Base-by-base conservation (phyloP, 2,329 filamentous ascomycete species). In the Epichloe baconii region DNA sequence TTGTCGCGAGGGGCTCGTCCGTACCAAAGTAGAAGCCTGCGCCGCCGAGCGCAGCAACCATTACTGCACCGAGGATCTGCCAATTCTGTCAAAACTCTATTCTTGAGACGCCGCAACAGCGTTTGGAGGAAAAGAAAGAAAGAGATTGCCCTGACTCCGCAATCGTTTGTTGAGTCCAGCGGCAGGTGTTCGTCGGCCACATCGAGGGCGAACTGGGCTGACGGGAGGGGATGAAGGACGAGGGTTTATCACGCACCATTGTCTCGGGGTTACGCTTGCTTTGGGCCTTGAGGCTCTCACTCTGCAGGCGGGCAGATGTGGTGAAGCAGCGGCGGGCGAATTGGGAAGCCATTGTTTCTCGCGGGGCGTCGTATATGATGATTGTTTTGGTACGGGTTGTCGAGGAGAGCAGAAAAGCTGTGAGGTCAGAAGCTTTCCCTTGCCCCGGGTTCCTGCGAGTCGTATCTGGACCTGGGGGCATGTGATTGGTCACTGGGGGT, bases 1-100 rank as follows among this genome's bases (percentile, higher is more conserved):
- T 31, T 31, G 31, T 31, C 31, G 31, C 31, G 17, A 15, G 35
- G 38, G 5, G 11, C 21, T 43, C n/a, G 37, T 35, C 10, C 66
- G 66, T 78, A 87, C 85, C 85, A 63, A 93, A 87, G 74, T 90
- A 88, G 82, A 83, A 95, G 67, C 91, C 91, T 59, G 88, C 91
- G 62, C 93, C 82, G 64, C 83, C 83, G 65, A 96, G 86, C 62
- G 88, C 86, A 68, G 84, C 83, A 62, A 85, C 83, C 88, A 97
- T 95, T 68, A 97, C 83, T 65, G 82, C 87, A 57, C 90, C 80
- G 59, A 98, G 85, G 65, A 97, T 82, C 93, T 97, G 17, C 12
- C 35, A 53, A 38, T 40, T 17, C 8, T 41, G 41, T 49, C 35
- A 51, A 46, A 46, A 11, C 40, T 21, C 23, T 34, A 21, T 21